Evolutionary conservation across 371 early-diverging fungal species (phyloP), one percentile per base, ranked within the genome.

Genomic region (Syncephalastrum sp.): DNA sequence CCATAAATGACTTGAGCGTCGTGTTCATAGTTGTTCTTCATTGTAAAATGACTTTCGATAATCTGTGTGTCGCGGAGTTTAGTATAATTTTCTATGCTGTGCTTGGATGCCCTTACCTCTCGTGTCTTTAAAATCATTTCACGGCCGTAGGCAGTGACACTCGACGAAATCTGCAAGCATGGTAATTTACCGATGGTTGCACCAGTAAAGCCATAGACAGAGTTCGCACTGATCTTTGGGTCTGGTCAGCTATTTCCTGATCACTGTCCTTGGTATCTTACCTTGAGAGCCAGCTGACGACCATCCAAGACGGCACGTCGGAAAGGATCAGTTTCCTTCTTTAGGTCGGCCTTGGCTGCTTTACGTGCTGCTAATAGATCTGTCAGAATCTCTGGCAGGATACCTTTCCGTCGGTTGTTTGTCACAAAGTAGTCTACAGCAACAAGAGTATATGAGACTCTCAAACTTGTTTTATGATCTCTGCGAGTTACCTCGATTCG

Each of bases 131-230:
- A 86, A 79, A 99, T 99, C 99, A 99, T 99, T 23, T 87, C 89
- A 62, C 99, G 91, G 19, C 99, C 99, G 75, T 92, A 99, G 0
- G 98, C 91, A 4, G 99, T 99, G 29, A 97, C 96, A 74, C 95
- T 95, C n/a, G 96, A 91, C 15, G 99, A 99, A 45, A 99, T 98
- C 61, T 97, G 94, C 38, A 99, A 75, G 71, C 99, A 95, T 0
- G 99, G 99, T 21, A 99, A 82, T 60, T 96, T 93, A 23, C 99
- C 99, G 33, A 92, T 86, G 3, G 94, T 92, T 0, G 99, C 98
- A 42, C 99, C 99, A 7, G 99, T 99, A 66, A 99, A 99, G 19
- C 99, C 99, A 73, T 99, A 99, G 7, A 99, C 98, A 8, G 99
- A 98, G 70, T 99, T 99, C 42, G 99, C 99, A 70, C 94, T 94